phyloP scores from a whole-genome alignment of 805 yeast genomes.

The Candida boleticola region DNA sequence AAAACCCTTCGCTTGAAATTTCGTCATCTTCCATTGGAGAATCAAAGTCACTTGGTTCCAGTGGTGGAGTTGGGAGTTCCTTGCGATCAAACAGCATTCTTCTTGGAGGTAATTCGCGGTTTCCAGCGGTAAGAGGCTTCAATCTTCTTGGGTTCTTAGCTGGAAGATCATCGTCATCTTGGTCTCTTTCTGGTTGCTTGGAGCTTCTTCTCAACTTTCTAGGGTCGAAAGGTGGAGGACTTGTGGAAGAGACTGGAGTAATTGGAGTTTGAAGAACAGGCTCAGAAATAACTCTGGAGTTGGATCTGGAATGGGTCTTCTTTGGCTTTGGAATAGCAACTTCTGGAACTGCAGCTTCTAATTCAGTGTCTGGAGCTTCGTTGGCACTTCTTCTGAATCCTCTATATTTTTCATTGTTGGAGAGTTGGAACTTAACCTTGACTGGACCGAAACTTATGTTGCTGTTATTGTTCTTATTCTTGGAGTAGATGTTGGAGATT shows the following conservation, averaged over 20 bases:
- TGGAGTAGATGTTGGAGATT: background rate
- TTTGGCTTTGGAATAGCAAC: conserved; percentile 1
- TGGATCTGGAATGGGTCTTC: background rate
- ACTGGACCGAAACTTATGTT: conserved; percentile 5
- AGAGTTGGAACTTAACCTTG: conserved; percentile 20
- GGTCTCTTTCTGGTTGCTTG: background rate
- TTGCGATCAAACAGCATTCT: conserved; percentile 4
- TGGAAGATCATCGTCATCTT: conserved; percentile 1
- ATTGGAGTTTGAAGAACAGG: conserved; percentile 1
- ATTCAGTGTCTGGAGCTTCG: conserved; percentile 3
- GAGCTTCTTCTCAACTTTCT: conserved; percentile 12
- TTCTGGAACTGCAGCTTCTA: conserved; percentile 4
- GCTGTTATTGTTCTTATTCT: conserved; percentile 1
- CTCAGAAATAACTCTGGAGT: background rate
- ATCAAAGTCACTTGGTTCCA: conserved; percentile 14
- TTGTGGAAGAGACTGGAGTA: conserved; percentile 5
- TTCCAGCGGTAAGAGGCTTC: conserved; percentile 5
- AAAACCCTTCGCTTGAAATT: background rate
- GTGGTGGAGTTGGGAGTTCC: conserved; percentile 12
- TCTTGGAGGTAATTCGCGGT: background rate
- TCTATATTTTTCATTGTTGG: conserved; percentile 34
- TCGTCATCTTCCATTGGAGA: background rate
- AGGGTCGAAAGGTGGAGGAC: conserved; percentile 24
- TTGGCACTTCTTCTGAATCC: conserved; percentile 40
- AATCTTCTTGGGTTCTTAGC: conserved; percentile 15